Evolutionary conservation across 139 green algal species (phyloP).

Genomic region (Chlorella sp.): DNA sequence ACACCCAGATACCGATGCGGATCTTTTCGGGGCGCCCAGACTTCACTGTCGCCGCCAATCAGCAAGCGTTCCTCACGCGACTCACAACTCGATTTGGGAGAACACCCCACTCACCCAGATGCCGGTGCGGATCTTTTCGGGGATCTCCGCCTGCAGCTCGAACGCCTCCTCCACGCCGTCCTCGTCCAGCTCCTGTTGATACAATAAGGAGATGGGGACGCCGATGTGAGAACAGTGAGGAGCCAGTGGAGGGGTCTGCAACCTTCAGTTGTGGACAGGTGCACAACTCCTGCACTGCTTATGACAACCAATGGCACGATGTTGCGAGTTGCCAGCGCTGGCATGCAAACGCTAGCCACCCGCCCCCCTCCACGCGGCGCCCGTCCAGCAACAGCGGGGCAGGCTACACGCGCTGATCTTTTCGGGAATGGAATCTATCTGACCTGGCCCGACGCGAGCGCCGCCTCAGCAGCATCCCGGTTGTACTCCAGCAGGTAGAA

Average conservation of each 20-base stretch:
- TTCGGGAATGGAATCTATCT: too few species aligned
- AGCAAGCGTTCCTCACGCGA: too few species aligned
- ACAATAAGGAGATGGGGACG: neutral
- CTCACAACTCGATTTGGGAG: too few species aligned
- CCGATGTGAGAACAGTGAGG: neutral
- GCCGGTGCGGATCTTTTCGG: constrained; percentile 68
- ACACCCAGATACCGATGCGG: too few species aligned
- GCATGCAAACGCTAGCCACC: neutral
- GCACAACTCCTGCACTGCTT: neutral
- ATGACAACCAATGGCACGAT: too few species aligned
- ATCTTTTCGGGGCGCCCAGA: too few species aligned
- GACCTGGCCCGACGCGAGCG: constrained; percentile 57
- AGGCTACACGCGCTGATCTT: too few species aligned
- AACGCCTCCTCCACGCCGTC: constrained; percentile 98
- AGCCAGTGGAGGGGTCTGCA: too few species aligned
- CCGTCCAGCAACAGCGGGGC: too few species aligned
- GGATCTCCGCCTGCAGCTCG: constrained; percentile 93
- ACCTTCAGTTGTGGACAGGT: neutral
- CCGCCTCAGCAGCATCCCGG: constrained; percentile 64
- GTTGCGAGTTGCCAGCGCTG: neutral
- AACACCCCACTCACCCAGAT: constrained; percentile 45
- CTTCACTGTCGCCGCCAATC: too few species aligned
- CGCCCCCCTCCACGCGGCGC: too few species aligned
- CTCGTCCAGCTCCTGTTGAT: constrained; percentile 67
- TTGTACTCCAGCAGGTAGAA: constrained; percentile 93